Evolutionary conservation across 441 rosid genomes (phyloP).

Genomic region (Breynia disticha): DNA sequence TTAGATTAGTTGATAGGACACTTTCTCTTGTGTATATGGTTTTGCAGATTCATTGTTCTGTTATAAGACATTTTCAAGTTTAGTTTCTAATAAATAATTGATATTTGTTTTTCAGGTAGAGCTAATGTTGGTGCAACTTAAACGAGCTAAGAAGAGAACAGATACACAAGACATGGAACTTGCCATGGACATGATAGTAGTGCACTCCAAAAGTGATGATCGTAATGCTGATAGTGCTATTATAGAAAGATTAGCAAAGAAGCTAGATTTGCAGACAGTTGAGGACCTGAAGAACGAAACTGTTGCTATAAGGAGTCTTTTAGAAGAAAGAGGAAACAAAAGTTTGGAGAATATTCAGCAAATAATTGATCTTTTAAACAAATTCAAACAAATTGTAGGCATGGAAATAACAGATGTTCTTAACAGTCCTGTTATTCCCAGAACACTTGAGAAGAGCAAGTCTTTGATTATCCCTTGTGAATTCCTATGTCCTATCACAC

Average conservation of each 20-base stretch:
- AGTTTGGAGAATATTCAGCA: constrained; percentile 42
- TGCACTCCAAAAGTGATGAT: constrained; percentile 48
- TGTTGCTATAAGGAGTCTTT: constrained; percentile 35
- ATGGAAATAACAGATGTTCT: constrained; percentile 32
- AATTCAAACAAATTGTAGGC: constrained; percentile 52
- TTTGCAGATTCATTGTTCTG: too few species aligned
- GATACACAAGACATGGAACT: constrained; percentile 82
- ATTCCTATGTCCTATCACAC: constrained; percentile 70
- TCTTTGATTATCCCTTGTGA: constrained; percentile 57
- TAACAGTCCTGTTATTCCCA: constrained; percentile 24
- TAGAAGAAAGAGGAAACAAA: constrained; percentile 25
- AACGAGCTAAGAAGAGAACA: constrained; percentile 46
- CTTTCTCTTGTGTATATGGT: too few species aligned
- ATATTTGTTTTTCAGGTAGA: constrained; percentile 32
- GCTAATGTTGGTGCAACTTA: constrained; percentile 42
- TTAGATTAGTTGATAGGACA: too few species aligned
- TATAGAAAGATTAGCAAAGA: constrained; percentile 58
- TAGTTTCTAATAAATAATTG: neutral
- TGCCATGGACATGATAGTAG: constrained; percentile 77
- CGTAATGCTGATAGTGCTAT: constrained; percentile 55
- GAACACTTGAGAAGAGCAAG: constrained; percentile 24
- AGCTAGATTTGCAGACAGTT: constrained; percentile 42
- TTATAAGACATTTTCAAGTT: neutral
- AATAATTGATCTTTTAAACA: constrained; percentile 43
- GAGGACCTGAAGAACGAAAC: constrained; percentile 55